Conservation (phyloP, 2,329 filamentous ascomycete genomes). For the Fusarium beomiforme region DNA sequence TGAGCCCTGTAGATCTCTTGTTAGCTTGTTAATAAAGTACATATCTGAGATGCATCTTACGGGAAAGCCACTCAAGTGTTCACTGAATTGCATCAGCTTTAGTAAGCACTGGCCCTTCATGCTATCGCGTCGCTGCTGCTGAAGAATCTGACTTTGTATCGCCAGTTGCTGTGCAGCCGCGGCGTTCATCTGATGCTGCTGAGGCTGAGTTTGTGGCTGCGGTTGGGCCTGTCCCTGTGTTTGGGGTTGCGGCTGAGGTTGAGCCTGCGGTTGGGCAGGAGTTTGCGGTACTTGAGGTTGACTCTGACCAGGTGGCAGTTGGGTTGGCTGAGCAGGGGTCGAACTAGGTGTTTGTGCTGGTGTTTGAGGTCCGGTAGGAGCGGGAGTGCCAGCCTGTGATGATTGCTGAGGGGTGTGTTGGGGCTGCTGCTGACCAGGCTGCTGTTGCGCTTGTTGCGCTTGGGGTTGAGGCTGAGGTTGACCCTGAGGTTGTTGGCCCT, state of each 20-base stretch:
- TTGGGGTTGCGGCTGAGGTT: constrained; percentile 50
- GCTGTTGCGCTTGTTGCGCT: constrained; percentile 43
- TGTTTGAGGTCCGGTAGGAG: constrained; percentile 57
- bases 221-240: constrained; percentile 46
- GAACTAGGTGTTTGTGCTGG: constrained; percentile 58
- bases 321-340: constrained; percentile 49
- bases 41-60: constrained; percentile 48
- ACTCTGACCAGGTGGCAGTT: constrained; percentile 46
- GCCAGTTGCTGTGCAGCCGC: constrained; percentile 50
- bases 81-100: constrained; percentile 70
- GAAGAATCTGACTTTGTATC: constrained; percentile 48
- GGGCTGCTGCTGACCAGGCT: constrained; percentile 52
- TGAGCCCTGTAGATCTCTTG: constrained; percentile 53
- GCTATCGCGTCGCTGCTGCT: constrained; percentile 60
- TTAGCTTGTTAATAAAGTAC: background rate
- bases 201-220: constrained; percentile 45
- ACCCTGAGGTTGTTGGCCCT: constrained; percentile 42
- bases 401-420: constrained; percentile 59
- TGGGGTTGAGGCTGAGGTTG: constrained; percentile 42
- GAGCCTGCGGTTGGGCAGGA: constrained; percentile 50
- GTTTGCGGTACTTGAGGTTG: constrained; percentile 50
- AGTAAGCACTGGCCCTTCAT: constrained; percentile 68
- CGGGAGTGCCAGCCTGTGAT: constrained; percentile 55
- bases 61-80: constrained; percentile 67
- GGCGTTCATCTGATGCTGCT: constrained; percentile 46